These are phyloP conservation scores for Stenogyne calaminthoides DNA, from an alignment of 305 asterid genomes.

Conservation along the genomic window DNA sequence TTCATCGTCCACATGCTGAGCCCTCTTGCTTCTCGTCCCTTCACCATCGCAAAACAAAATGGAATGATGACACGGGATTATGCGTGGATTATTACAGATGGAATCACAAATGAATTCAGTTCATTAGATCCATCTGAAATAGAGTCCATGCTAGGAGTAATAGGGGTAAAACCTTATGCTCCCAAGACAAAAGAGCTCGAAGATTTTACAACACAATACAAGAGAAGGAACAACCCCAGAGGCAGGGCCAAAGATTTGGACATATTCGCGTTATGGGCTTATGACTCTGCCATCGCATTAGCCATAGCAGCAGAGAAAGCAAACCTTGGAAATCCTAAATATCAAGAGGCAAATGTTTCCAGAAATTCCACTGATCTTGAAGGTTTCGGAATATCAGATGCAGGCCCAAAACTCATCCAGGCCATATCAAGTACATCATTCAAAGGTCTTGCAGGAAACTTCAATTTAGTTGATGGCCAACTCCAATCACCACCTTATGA, in stretches of 20 bases:
- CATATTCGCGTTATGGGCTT: slow-evolving; percentile 59
- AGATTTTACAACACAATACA: slow-evolving; percentile 41
- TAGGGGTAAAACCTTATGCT: slow-evolving; percentile 52
- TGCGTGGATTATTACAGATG: slow-evolving; percentile 60
- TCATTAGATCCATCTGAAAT: slow-evolving; percentile 35
- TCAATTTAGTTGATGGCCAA: slow-evolving; percentile 44
- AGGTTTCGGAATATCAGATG: slow-evolving; percentile 42
- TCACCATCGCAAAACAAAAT: slow-evolving; percentile 38
- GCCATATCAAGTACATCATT: slow-evolving; percentile 36
- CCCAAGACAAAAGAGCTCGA: slow-evolving; percentile 39
- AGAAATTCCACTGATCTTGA: slow-evolving; percentile 45
- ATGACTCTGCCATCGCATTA: slow-evolving; percentile 55
- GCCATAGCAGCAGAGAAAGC: slow-evolving; percentile 63
- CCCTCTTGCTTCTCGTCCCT: slow-evolving; percentile 48
- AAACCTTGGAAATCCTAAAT: slow-evolving; percentile 18
- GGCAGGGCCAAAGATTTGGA: slow-evolving; percentile 26
- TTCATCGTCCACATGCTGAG: slow-evolving; percentile 49
- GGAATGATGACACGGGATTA: slow-evolving; percentile 56
- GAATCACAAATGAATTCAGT: slow-evolving; percentile 32
- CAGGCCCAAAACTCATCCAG: slow-evolving; percentile 43
- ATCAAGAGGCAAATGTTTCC: slow-evolving; percentile 25
- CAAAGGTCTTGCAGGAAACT: slow-evolving; percentile 52
- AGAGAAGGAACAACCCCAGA: slow-evolving; percentile 35
- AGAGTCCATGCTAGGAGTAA: slow-evolving; percentile 63
- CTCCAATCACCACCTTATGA: slow-evolving; percentile 47